phyloP scores from a whole-genome alignment of 192 early-diverging fungal species.

The Linnemannia elongata region DNA sequence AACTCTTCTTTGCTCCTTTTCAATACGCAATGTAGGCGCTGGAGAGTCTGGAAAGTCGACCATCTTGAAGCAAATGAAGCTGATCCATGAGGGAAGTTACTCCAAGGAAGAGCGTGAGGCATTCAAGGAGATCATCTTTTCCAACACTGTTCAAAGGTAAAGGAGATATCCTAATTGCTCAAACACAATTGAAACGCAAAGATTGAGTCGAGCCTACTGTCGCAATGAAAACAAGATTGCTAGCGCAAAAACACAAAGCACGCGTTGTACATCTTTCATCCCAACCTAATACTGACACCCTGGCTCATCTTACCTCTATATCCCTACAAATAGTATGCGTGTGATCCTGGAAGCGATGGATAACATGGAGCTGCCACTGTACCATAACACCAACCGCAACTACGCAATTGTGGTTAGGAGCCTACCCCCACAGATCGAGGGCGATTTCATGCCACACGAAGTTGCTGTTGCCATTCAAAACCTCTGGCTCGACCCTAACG shows the following conservation, averaged over 20 bases:
- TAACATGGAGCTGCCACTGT: conserved; percentile 81
- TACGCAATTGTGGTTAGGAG: conserved; percentile 83
- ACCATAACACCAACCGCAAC: conserved; percentile 74
- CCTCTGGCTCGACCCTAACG: conserved; percentile 89
- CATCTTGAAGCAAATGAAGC: conserved; percentile 98
- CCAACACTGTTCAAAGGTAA: conserved; percentile 90
- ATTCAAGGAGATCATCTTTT: conserved; percentile 96
- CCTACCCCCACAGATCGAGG: conserved; percentile 89
- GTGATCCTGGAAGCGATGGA: conserved; percentile 97
- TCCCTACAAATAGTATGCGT: conserved; percentile 73
- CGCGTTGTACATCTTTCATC: too few species aligned
- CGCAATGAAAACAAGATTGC: not conserved
- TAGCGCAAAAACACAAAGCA: not conserved
- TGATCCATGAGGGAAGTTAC: conserved; percentile 97
- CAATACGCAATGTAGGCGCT: conserved; percentile 69
- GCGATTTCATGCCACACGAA: conserved; percentile 85
- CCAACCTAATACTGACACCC: too few species aligned
- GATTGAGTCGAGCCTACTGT: not conserved
- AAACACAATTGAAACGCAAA: not conserved
- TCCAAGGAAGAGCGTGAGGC: conserved; percentile 89
- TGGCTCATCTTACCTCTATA: too few species aligned
- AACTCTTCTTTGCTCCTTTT: not conserved
- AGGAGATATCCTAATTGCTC: not conserved
- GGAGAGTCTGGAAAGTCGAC: conserved; percentile 99
- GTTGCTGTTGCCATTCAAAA: conserved; percentile 83